Conservation (phyloP, 2,329 filamentous ascomycete genomes). For the Salinomyces thailandicus region DNA sequence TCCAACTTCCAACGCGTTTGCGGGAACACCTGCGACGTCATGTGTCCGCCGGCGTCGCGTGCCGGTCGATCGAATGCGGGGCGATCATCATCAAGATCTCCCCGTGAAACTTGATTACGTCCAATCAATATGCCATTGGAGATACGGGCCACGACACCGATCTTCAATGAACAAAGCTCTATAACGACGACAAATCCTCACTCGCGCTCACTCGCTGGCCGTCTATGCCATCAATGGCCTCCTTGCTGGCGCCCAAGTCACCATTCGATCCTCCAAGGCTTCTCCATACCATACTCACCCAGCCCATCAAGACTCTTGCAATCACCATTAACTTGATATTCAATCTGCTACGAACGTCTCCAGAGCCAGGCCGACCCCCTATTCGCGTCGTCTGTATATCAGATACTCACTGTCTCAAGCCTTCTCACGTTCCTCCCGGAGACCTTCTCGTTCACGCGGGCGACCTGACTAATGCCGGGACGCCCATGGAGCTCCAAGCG, state of each 20-base stretch:
- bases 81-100: too few species aligned
- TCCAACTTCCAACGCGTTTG: too few species aligned
- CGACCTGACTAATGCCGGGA: constrained; percentile 68
- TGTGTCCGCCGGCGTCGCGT: too few species aligned
- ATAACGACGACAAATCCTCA: too few species aligned
- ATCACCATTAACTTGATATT: constrained; percentile 38
- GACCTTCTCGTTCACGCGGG: constrained; percentile 86
- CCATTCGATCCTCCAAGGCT: constrained; percentile 13
- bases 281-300: constrained; percentile 22
- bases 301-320: constrained; percentile 33
- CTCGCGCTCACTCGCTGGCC: too few species aligned
- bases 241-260: constrained; percentile 6
- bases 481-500: constrained; percentile 61
- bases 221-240: neutral
- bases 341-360: constrained; percentile 55
- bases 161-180: too few species aligned
- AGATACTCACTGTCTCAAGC: constrained; percentile 65
- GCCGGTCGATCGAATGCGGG: too few species aligned
- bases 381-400: constrained; percentile 80
- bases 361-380: constrained; percentile 42
- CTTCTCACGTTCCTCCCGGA: constrained; percentile 53
- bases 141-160: too few species aligned
- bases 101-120: too few species aligned
- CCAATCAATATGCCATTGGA: too few species aligned
- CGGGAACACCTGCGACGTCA: too few species aligned